Evolutionary conservation across 75 land plant genomes (phyloP).

Genomic region (Chamaecyparis obtusa): DNA sequence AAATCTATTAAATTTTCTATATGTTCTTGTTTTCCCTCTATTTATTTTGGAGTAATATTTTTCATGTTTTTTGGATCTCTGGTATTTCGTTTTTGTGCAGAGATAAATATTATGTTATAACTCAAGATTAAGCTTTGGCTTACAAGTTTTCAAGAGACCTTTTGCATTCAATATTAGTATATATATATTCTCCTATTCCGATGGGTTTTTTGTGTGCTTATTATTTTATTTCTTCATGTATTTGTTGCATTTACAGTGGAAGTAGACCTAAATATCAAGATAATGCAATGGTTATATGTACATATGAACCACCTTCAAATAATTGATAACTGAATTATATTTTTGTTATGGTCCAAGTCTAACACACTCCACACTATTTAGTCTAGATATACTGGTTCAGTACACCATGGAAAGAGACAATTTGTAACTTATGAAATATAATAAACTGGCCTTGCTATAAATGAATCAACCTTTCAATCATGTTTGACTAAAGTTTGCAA

Average conservation of each 20-base stretch:
- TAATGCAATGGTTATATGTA: background rate
- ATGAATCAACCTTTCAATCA: background rate
- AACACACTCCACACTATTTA: background rate
- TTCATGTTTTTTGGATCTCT: background rate
- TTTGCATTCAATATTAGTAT: background rate
- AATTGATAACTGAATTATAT: background rate
- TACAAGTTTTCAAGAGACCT: background rate
- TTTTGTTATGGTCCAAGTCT: background rate
- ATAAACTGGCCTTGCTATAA: background rate
- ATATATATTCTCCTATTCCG: background rate
- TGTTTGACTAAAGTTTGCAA: conserved; percentile 1
- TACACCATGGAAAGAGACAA: background rate
- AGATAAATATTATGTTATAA: background rate
- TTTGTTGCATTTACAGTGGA: background rate
- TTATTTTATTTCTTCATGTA: background rate
- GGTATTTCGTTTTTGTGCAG: background rate
- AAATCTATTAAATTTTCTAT: too few relatives aligned
- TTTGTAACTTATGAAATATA: background rate
- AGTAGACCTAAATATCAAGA: background rate
- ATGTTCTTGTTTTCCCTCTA: too few relatives aligned
- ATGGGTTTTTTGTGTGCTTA: background rate
- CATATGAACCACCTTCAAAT: background rate
- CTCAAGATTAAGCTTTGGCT: background rate
- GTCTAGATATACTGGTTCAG: background rate
- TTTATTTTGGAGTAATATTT: background rate